These are phyloP conservation scores for Thalassiosira delicatula DNA, from an alignment of 352 stramenopile genomes.

Conservation along the genomic window DNA sequence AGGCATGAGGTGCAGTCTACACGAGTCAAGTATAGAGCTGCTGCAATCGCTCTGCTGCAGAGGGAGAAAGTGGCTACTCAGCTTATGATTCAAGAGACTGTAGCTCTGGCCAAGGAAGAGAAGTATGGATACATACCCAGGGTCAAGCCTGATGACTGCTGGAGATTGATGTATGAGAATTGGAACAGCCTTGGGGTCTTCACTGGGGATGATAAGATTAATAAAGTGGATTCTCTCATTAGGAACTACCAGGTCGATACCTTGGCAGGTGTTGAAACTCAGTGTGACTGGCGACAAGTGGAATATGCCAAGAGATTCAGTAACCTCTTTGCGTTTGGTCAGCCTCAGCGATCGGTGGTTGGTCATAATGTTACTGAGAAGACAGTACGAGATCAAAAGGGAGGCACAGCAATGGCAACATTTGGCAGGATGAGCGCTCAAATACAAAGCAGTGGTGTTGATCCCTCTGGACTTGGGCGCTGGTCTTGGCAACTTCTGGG, in stretches of 20 bases:
- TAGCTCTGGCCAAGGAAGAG: background rate
- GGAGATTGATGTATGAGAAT: slow-evolving; percentile 10
- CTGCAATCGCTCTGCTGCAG: background rate
- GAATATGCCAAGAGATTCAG: background rate
- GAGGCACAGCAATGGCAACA: background rate
- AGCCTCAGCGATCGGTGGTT: background rate
- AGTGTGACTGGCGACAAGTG: slow-evolving; percentile 2
- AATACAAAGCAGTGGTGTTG: background rate
- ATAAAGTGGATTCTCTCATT: background rate
- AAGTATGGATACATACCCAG: slow-evolving; percentile 2
- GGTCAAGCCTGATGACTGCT: background rate
- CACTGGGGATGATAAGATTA: background rate
- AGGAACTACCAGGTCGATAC: background rate
- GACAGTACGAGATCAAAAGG: background rate
- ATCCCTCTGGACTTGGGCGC: background rate
- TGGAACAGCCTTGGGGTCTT: slow-evolving; percentile 24
- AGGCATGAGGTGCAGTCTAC: background rate
- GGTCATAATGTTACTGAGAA: background rate
- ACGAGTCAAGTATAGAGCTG: background rate
- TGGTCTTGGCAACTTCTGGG: background rate
- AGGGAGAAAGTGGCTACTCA: background rate
- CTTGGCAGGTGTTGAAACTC: slow-evolving; percentile 1
- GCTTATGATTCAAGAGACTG: background rate
- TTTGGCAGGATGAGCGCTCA: background rate
- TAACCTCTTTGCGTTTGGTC: background rate